A percentile compares a stretch with the other conserved stretches of the same genome.
phyloP scores from a whole-genome alignment of 192 early-diverging fungal species.

The Coemansia asiatica region DNA sequence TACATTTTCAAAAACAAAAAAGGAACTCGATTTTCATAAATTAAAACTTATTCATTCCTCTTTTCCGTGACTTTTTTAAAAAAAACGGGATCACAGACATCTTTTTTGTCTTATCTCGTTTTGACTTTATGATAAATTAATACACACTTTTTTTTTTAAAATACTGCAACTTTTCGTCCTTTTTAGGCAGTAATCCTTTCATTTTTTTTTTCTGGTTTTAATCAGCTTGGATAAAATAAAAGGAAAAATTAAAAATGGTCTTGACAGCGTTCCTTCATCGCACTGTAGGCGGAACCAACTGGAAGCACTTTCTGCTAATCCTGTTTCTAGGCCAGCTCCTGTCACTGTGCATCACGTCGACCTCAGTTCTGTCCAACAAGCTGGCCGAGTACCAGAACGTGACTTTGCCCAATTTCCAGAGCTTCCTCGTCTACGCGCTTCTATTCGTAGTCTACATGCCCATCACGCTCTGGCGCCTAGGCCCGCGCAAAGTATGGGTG shows the following conservation, averaged over 20 bases:
- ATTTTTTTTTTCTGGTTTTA: conserved; percentile 7
- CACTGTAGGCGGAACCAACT: conserved; percentile 22
- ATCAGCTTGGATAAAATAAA: background rate
- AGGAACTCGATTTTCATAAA: too few relatives aligned
- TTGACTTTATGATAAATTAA: too few relatives aligned
- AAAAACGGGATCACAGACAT: too few relatives aligned
- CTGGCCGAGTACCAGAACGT: conserved; percentile 58
- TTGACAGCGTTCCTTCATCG: background rate
- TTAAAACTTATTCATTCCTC: too few relatives aligned
- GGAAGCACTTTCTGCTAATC: conserved; percentile 54
- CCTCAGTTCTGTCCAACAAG: conserved; percentile 66
- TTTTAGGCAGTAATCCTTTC: conserved; percentile 48
- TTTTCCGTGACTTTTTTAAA: too few relatives aligned
- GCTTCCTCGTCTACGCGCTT: conserved; percentile 65
- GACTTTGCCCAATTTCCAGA: conserved; percentile 69
- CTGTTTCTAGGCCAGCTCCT: conserved; percentile 64
- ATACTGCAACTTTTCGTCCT: conserved; percentile 54
- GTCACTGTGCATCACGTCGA: conserved; percentile 75
- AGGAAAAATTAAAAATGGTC: conserved; percentile 53
- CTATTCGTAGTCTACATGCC: conserved; percentile 57
- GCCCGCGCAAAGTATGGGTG: conserved; percentile 36
- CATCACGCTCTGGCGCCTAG: conserved; percentile 42
- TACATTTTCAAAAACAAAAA: too few relatives aligned
- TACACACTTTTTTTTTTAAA: conserved; percentile 29
- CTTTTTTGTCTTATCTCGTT: too few relatives aligned